phyloP scores from a whole-genome alignment of 257 asterid genomes.

The Craterostigma plantagineum region DNA sequence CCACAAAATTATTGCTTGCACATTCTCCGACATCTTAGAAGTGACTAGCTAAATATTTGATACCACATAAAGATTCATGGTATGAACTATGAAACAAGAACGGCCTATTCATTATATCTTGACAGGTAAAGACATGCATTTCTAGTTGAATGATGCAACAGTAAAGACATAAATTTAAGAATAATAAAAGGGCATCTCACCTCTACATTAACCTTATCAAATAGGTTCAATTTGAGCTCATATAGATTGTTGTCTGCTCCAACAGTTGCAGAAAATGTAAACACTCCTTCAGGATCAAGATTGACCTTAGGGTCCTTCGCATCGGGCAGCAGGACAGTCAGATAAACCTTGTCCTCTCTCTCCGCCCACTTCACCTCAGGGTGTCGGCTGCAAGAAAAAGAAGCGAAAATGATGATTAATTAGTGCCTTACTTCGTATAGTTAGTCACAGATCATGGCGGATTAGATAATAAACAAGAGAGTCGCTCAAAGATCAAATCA shows the following conservation, averaged over 20 bases:
- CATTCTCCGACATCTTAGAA: no score
- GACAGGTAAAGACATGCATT: no score
- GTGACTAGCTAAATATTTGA: no score
- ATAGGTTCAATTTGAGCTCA: slow-evolving; percentile 38
- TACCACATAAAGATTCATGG: no score
- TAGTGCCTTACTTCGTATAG: no score
- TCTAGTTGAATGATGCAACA: not conserved
- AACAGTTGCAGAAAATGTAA: slow-evolving; percentile 37
- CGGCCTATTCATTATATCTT: no score
- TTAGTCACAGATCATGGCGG: no score
- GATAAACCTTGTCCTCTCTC: slow-evolving; percentile 33
- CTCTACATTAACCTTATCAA: slow-evolving; percentile 40
- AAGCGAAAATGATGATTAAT: not conserved
- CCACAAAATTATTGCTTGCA: no score
- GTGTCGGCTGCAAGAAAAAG: slow-evolving; percentile 29
- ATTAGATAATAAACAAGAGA: no score
- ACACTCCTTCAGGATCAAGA: slow-evolving; percentile 58
- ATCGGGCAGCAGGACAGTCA: slow-evolving; percentile 60
- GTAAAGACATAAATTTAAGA: not conserved
- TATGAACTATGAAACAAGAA: no score
- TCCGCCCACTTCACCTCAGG: slow-evolving; percentile 64
- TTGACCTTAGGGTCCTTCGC: slow-evolving; percentile 51
- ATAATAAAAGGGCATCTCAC: slow-evolving; percentile 17
- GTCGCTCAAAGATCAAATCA: no score
- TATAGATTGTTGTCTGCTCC: slow-evolving; percentile 31